These are phyloP conservation scores for Phyllostachys edulis DNA, from an alignment of 176 grass and related monocot species.

Conservation along the genomic window DNA sequence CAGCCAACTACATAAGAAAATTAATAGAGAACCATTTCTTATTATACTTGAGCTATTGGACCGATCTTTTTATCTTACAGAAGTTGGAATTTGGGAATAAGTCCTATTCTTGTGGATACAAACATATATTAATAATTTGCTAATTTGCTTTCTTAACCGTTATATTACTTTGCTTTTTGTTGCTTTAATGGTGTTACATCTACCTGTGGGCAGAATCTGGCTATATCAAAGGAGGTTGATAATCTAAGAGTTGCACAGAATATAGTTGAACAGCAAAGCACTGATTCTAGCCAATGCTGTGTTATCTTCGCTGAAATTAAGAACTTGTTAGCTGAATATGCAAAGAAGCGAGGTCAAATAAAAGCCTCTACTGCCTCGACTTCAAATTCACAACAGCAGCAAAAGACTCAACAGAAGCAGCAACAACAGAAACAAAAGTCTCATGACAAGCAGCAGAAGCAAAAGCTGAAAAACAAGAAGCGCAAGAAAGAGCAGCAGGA, in stretches of 20 bases:
- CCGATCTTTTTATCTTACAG: background rate
- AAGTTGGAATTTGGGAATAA: background rate
- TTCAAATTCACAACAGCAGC: constrained; percentile 22
- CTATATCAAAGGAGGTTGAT: constrained; percentile 27
- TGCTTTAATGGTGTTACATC: constrained; percentile 8
- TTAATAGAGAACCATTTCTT: background rate
- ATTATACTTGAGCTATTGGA: background rate
- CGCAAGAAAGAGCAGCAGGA: constrained; percentile 32
- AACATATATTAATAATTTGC: background rate
- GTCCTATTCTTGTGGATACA: background rate
- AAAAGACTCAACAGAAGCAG: background rate
- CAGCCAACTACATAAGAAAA: background rate
- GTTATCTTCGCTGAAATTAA: constrained; percentile 39
- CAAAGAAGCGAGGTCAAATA: constrained; percentile 9
- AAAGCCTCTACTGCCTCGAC: background rate
- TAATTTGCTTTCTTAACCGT: background rate
- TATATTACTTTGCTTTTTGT: background rate
- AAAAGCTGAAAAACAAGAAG: constrained; percentile 32
- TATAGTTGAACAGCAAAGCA: constrained; percentile 26
- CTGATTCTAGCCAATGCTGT: constrained; percentile 14
- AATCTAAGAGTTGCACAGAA: constrained; percentile 6
- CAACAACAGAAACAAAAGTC: background rate
- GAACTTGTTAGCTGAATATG: constrained; percentile 21
- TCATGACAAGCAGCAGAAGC: background rate
- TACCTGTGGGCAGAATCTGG: constrained; percentile 19